Percentiles rank a stretch among this genome's conserved stretches.
These are phyloP conservation scores for Xerocomus brunneocitrinus DNA, from an alignment of 768 basidiomycete genomes.

Conservation along the genomic window DNA sequence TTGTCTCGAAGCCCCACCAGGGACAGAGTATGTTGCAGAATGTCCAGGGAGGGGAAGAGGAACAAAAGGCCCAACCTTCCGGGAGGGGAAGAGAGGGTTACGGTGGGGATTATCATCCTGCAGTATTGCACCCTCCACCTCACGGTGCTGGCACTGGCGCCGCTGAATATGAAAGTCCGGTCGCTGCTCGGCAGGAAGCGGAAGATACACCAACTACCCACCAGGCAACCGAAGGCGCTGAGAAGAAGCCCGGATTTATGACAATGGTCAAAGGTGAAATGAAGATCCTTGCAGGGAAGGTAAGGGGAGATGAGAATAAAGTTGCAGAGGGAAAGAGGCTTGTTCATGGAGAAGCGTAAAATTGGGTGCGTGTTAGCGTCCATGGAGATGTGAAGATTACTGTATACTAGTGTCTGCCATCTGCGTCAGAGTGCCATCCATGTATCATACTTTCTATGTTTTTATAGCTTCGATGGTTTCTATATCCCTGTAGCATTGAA, in stretches of 20 bases:
- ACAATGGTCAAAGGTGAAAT: conserved; percentile 32
- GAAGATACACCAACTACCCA: background rate
- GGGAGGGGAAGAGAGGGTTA: conserved; percentile 3
- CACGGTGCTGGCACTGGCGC: conserved; percentile 9
- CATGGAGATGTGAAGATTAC: background rate
- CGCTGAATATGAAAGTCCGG: conserved; percentile 7
- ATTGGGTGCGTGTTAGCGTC: background rate
- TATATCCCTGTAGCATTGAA: background rate
- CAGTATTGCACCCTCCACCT: conserved; percentile 26
- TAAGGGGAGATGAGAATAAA: conserved; percentile 27
- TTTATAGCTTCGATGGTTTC: background rate
- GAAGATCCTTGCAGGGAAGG: conserved; percentile 29
- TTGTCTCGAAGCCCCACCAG: background rate
- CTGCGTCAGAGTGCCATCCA: background rate
- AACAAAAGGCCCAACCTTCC: background rate
- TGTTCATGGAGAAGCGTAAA: conserved; percentile 23
- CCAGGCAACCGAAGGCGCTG: background rate
- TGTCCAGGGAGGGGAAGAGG: conserved; percentile 4
- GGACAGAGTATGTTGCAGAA: background rate
- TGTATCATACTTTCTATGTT: conserved; percentile 9
- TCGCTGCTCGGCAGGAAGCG: background rate
- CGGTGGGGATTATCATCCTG: conserved; percentile 26
- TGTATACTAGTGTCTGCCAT: conserved; percentile 1
- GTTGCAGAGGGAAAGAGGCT: conserved; percentile 27
- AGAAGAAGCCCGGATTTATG: conserved; percentile 27